Conservation (phyloP, 2,329 filamentous ascomycete species). For the Fusarium mexicanum region DNA sequence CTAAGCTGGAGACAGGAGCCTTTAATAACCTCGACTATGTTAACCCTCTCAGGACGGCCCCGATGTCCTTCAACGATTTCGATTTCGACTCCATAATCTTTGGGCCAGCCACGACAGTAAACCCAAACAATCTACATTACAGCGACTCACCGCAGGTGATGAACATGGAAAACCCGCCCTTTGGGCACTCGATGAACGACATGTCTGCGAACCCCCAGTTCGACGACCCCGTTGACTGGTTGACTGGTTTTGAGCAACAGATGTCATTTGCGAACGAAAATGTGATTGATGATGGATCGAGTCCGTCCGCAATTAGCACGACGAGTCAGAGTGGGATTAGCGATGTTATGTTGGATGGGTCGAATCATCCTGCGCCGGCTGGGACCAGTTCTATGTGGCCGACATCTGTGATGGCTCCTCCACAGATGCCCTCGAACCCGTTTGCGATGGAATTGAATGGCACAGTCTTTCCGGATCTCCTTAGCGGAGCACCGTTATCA, state of each 20-base stretch:
- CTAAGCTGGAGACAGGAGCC: constrained; percentile 83
- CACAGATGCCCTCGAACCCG: constrained; percentile 72
- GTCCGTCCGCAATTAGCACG: constrained; percentile 94
- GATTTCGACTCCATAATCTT: constrained; percentile 68
- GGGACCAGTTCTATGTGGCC: constrained; percentile 73
- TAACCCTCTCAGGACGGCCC: constrained; percentile 79
- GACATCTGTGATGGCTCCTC: constrained; percentile 73
- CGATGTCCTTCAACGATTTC: constrained; percentile 68
- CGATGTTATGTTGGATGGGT: constrained; percentile 89
- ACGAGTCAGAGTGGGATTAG: constrained; percentile 91
- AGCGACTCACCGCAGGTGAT: constrained; percentile 78
- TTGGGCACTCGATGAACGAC: constrained; percentile 65
- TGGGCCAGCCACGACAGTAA: constrained; percentile 72
- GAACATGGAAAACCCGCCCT: constrained; percentile 71
- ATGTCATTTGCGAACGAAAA: constrained; percentile 80
- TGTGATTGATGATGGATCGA: constrained; percentile 91
- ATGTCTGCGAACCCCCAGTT: constrained; percentile 67
- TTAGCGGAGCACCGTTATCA: constrained; percentile 77
- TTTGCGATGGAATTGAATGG: constrained; percentile 80
- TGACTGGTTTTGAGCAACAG: constrained; percentile 80
- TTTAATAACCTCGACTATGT: constrained; percentile 72
- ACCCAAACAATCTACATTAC: constrained; percentile 82
- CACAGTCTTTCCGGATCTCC: constrained; percentile 80
- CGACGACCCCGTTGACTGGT: constrained; percentile 86
- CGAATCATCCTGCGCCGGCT: constrained; percentile 68